Conservation (phyloP, 2,329 filamentous ascomycete genomes). For the Ceratocystis albifundus region DNA sequence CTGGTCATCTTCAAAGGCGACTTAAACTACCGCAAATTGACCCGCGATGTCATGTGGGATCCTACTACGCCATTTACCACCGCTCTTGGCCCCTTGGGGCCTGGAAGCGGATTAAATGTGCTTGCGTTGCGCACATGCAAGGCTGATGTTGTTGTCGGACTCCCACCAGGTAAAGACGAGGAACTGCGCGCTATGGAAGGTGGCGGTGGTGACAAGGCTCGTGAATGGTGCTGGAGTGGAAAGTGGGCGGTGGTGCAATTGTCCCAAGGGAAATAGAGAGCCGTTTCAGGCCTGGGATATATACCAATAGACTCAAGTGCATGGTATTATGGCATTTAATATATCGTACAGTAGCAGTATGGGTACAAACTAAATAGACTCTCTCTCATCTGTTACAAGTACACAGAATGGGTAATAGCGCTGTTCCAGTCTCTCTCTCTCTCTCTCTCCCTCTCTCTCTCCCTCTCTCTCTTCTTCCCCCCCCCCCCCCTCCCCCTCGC, state of each 20-base stretch:
- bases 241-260: conserved; percentile 95
- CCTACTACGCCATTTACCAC: conserved; percentile 74
- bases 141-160: conserved; percentile 84
- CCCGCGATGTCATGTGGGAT: conserved; percentile 75
- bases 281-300: not conserved
- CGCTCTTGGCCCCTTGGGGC: conserved; percentile 77
- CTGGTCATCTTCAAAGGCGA: conserved; percentile 96
- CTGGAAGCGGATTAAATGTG: conserved; percentile 68
- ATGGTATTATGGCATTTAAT: not conserved
- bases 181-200: conserved; percentile 56
- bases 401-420: too few species aligned
- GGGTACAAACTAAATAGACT: too few species aligned
- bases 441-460: too few species aligned
- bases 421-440: too few species aligned
- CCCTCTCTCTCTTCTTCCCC: too few species aligned
- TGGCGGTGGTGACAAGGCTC: conserved; percentile 55
- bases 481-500: too few species aligned
- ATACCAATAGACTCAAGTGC: not conserved
- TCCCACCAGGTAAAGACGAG: conserved; percentile 75
- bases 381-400: too few species aligned
- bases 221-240: conserved; percentile 90
- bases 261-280: conserved; percentile 30
- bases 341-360: not conserved
- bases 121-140: conserved; percentile 90
- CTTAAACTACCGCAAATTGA: conserved; percentile 89